Evolutionary conservation across 2,329 filamentous ascomycete species (phyloP), one percentile per base, ranked within the genome.

Genomic region (Colletotrichum melonis): DNA sequence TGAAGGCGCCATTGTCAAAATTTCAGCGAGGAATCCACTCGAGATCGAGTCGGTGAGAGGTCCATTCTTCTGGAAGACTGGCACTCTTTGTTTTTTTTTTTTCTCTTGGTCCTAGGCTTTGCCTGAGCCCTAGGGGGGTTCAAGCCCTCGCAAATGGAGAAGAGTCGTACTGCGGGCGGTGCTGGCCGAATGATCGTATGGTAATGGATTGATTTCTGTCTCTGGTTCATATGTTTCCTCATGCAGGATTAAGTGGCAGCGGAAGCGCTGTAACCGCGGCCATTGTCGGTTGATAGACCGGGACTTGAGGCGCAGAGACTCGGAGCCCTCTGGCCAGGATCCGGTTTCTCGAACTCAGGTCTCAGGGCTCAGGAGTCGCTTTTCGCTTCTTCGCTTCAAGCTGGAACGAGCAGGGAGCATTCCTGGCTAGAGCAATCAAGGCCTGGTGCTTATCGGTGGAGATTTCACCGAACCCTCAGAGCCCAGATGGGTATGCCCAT

Each of bases 1-100:
- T 66, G 59, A 70, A 70, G 70, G 60, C 70, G 67, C 70, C 67
- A 73, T 65, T 35, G 32, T 35, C 67, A 52, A 64, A 73, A 70
- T 70, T 73, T 73, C 70, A 70, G 70, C 60, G 60, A 70, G 57
- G 49, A 70, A 60, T 42, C 57, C 46, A 55, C 66, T 49, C 35
- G 52, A 63, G 8, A 58, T 55, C 22, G 46, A 62, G 67, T 73
- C 70, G 70, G 67, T 73, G 70, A 73, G 30, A 42, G 56, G 22
- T 35, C 67, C 56, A 49, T 65, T 73, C 14, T 42, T 57, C 32
- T 56, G 16, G 19, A 49, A 49, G 42, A 19, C 16, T 49, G 42
- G 57, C 63, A 46, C 32, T 5, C 55, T 4, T 42, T 55, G 32
- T 35, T 30, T 32, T 42, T 4, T 42, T 42, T 32, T 35, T 30